Base-by-base conservation (phyloP, 148 eudicot species). In the Fagopyrum esculentum region DNA sequence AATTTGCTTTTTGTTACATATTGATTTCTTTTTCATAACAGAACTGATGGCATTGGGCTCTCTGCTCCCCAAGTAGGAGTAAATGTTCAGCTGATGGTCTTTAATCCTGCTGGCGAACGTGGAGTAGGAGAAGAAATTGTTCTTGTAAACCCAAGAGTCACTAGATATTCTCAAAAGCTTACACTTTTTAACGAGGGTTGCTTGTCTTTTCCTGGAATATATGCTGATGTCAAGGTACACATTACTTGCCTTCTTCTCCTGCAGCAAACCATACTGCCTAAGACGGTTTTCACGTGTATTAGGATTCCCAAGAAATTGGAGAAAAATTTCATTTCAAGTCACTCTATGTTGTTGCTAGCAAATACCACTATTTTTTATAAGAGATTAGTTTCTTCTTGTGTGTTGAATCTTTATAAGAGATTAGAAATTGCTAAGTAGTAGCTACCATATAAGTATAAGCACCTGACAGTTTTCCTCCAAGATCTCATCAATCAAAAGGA, bases 1-100 rank as follows among this genome's bases (percentile, higher is more conserved):
- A n/a, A 69, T 35, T 35, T 5, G 47, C 7, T 45, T 73, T n/a
- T n/a, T n/a, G n/a, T n/a, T n/a, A n/a, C n/a, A 83, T 88, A 75
- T 76, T 84, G 87, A 81, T 83, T 84, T 83, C 57, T 51, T 84
- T 81, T 78, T 84, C 82, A 66, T 40, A 74, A 52, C 96, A 96
- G 99, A 86, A 96, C 98, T 83, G 98, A 96, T 84, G 99, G 99
- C 71, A 92, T 96, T 87, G 97, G 99, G 74, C 97, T 96, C 76
- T 92, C 99, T 17, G 99, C 99, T 75, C 98, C 99, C 60, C 98
- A 96, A 88, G 98, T 96, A 78, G 99, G 98, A 74, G 75, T 92
- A 59, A 92, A 90, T 85, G 89, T 92, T 76, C 97, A 89, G 82
- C 99, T 96, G 50, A 96, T 96, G 98, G 99, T 96, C 74, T 92